phyloP scores from a whole-genome alignment of 1,139 yeast genomes.

The Chernovozyma sophiae-reginae region DNA sequence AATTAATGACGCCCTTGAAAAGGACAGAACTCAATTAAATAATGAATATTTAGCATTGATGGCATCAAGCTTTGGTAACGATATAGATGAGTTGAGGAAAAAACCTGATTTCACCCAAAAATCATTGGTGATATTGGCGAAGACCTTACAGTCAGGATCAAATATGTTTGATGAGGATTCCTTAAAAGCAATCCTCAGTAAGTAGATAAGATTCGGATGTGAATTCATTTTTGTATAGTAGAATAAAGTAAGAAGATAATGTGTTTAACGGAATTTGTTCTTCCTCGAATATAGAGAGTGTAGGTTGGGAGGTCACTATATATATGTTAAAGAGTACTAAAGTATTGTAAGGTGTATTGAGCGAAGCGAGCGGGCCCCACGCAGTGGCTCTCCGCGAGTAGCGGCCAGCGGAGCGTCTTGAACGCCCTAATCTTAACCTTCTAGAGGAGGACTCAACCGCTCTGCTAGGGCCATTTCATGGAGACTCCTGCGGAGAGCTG shows the following conservation, averaged over 20 bases:
- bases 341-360: too few relatives aligned
- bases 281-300: background rate
- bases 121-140: slow-evolving; percentile 60
- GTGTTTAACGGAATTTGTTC: background rate
- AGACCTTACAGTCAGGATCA: slow-evolving; percentile 60
- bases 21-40: slow-evolving; percentile 40
- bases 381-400: too few relatives aligned
- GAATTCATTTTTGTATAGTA: background rate
- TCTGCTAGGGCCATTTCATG: too few relatives aligned
- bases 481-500: too few relatives aligned
- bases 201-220: slow-evolving; percentile 1
- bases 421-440: too few relatives aligned
- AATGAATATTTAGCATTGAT: slow-evolving; percentile 52
- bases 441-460: too few relatives aligned
- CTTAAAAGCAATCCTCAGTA: slow-evolving; percentile 35
- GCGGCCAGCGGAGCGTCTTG: too few relatives aligned
- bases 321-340: too few relatives aligned
- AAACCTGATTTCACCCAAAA: slow-evolving; percentile 61
- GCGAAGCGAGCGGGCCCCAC: too few relatives aligned
- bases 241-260: too few relatives aligned
- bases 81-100: slow-evolving; percentile 57
- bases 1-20: slow-evolving; percentile 19
- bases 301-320: background rate
- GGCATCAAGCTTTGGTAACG: slow-evolving; percentile 59
- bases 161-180: slow-evolving; percentile 65